phyloP scores from a whole-genome alignment of 805 yeast genomes.

The Torulaspora indica region DNA sequence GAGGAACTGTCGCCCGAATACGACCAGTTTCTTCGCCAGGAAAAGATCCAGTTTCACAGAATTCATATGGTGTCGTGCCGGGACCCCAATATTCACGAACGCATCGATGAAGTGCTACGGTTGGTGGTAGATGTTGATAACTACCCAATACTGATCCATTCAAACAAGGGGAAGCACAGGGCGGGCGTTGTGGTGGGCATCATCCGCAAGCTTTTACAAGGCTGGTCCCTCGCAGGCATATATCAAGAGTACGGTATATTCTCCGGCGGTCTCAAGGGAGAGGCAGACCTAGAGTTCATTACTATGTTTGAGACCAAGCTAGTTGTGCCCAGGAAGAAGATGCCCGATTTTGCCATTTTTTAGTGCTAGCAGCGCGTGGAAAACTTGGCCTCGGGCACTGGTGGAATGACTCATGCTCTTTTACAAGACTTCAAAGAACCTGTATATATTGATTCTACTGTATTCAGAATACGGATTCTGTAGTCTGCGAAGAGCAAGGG shows the following conservation, averaged over 20 bases:
- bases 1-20: slow-evolving; percentile 52
- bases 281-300: slow-evolving; percentile 83
- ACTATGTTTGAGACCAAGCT: slow-evolving; percentile 72
- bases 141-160: slow-evolving; percentile 84
- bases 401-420: slow-evolving; percentile 3
- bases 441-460: too few relatives aligned
- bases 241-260: slow-evolving; percentile 91
- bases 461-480: not conserved
- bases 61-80: slow-evolving; percentile 67
- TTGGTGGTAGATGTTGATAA: slow-evolving; percentile 59
- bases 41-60: slow-evolving; percentile 52
- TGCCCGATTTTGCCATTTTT: slow-evolving; percentile 55
- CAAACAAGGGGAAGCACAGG: slow-evolving; percentile 96
- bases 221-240: slow-evolving; percentile 89
- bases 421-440: not conserved
- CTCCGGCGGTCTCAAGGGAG: slow-evolving; percentile 84
- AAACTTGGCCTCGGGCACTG: slow-evolving; percentile 1
- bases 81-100: slow-evolving; percentile 61
- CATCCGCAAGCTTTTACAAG: slow-evolving; percentile 78
- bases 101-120: slow-evolving; percentile 53
- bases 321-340: slow-evolving; percentile 41
- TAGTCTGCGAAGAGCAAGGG: not conserved
- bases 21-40: slow-evolving; percentile 57
- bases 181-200: slow-evolving; percentile 92
- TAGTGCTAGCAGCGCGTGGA: slow-evolving; percentile 3